phyloP scores from a whole-genome alignment of 805 yeast species.

The Ascoidea asiatica region DNA sequence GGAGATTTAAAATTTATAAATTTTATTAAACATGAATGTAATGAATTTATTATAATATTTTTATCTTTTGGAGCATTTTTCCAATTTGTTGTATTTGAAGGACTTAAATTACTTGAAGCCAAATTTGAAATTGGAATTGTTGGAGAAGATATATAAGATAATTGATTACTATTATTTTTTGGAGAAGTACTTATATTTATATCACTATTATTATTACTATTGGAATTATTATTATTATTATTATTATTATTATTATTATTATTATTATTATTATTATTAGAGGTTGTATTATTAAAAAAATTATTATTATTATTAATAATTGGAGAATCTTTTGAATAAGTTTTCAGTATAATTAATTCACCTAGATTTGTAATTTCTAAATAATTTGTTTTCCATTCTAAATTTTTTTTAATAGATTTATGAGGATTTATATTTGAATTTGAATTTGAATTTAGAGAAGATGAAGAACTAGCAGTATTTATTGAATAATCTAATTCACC shows the following conservation, averaged over 20 bases:
- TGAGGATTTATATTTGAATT: no score
- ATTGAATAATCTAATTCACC: not conserved
- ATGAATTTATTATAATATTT: not conserved
- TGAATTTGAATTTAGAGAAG: no score
- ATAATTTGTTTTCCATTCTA: not conserved
- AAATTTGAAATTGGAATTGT: not conserved
- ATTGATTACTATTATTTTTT: not conserved
- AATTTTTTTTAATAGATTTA: no score
- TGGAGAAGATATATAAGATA: not conserved
- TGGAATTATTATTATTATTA: no score
- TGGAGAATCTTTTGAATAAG: no score
- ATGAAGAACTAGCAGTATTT: no score
- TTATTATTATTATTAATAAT: no score
- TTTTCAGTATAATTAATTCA: conserved; percentile 1
- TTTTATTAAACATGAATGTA: conserved; percentile 3
- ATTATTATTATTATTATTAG: no score
- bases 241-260: no score
- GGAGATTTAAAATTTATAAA: not conserved
- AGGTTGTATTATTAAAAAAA: no score
- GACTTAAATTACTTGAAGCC: not conserved
- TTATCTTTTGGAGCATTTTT: not conserved
- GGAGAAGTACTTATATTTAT: not conserved
- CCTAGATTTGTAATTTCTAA: conserved; percentile 2
- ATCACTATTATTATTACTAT: no score
- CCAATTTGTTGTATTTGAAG: not conserved